Percentiles rank a stretch among this genome's conserved stretches.
Conservation (phyloP, 306 rosid species). For the Hippophae tibetana region DNA sequence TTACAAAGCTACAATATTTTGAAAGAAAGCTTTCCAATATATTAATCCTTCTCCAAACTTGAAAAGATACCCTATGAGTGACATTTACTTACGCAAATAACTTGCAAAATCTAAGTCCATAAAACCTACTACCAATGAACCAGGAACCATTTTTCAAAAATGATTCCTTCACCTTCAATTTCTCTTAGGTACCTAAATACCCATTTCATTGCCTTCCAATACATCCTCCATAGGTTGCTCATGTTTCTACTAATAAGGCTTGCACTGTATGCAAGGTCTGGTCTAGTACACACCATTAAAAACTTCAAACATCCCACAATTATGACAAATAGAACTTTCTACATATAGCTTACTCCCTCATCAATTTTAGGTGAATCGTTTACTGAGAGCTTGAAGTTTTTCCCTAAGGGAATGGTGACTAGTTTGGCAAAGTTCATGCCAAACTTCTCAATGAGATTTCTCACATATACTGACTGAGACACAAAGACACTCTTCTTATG, state of each 20-base stretch:
- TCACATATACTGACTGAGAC: background rate
- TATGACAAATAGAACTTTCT: no score
- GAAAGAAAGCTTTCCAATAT: background rate
- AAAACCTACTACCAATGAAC: background rate
- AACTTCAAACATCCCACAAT: no score
- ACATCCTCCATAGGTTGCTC: no score
- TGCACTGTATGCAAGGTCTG: no score
- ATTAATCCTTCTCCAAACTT: background rate
- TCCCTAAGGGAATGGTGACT: background rate
- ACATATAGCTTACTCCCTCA: no score
- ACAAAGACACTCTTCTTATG: background rate
- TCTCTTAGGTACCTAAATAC: no score
- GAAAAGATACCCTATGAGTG: background rate
- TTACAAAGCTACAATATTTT: background rate
- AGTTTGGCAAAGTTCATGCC: background rate
- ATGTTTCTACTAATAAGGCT: no score
- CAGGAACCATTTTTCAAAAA: no score
- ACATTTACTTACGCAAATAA: background rate
- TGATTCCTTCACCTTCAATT: no score
- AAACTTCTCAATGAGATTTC: background rate
- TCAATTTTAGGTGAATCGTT: background rate
- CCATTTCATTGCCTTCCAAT: no score
- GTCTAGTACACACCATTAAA: no score
- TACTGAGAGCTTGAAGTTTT: background rate
- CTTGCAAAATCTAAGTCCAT: background rate